Evolutionary conservation across 1,139 yeast species (phyloP).

Genomic region (Taphrina confusa): DNA sequence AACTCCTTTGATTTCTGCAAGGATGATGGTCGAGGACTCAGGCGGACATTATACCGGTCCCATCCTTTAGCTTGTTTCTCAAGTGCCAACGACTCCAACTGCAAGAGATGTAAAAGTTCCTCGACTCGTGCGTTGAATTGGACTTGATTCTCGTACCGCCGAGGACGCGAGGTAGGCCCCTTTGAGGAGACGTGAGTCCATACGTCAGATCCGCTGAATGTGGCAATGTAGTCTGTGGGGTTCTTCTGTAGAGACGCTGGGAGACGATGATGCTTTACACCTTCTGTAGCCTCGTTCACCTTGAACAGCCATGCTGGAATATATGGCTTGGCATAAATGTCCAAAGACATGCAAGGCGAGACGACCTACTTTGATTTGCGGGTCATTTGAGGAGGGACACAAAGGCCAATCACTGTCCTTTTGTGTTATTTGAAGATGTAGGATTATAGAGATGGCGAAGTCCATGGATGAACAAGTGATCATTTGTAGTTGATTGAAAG

Average conservation of each 20-base stretch:
- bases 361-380: too few relatives aligned
- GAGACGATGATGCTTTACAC: conserved; percentile 2
- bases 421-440: too few relatives aligned
- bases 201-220: conserved; percentile 35
- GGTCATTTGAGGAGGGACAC: too few relatives aligned
- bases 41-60: neutral
- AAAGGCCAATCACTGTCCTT: too few relatives aligned
- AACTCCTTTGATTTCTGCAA: neutral
- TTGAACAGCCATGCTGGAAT: conserved; percentile 38
- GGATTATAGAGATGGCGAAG: too few relatives aligned
- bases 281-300: conserved; percentile 31
- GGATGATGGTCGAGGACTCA: neutral
- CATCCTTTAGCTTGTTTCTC: neutral
- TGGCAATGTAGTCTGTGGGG: conserved; percentile 27
- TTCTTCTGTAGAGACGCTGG: conserved; percentile 3
- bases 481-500: too few relatives aligned
- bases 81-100: neutral
- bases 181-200: neutral
- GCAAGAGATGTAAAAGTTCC: neutral
- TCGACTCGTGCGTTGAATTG: neutral
- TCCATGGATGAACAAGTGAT: too few relatives aligned
- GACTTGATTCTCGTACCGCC: neutral
- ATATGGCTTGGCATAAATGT: conserved; percentile 36
- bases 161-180: neutral
- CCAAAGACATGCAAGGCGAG: conserved; percentile 30